phyloP scores from a whole-genome alignment of 106 monocot species.

The Hemerocallis citrina region DNA sequence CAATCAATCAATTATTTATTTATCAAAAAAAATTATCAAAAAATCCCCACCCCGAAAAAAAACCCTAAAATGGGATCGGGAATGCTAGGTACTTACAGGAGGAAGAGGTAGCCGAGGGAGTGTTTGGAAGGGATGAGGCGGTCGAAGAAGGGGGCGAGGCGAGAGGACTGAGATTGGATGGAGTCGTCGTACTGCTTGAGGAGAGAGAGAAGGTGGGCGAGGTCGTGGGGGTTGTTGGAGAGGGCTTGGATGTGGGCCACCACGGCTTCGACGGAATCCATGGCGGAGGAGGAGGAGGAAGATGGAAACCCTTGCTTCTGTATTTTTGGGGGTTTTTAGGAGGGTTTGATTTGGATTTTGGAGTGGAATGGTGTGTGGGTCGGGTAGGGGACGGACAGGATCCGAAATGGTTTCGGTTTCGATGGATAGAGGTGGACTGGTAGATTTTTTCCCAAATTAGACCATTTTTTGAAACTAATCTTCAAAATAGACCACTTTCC shows the following conservation, averaged over 20 bases:
- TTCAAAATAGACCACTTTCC: too few species aligned
- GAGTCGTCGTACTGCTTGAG: constrained; percentile 74
- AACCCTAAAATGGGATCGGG: neutral
- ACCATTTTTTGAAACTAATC: too few species aligned
- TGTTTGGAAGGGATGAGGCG: constrained; percentile 57
- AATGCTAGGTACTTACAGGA: constrained; percentile 43
- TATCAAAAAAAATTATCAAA: too few species aligned
- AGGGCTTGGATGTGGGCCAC: constrained; percentile 73
- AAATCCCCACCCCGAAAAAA: neutral
- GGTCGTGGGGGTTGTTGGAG: constrained; percentile 46
- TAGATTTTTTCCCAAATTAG: too few species aligned
- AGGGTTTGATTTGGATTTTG: too few species aligned
- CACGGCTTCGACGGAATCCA: constrained; percentile 73
- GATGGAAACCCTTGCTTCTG: neutral
- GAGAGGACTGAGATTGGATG: constrained; percentile 41
- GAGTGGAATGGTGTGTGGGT: too few species aligned
- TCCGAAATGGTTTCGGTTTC: too few species aligned
- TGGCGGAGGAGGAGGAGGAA: constrained; percentile 3
- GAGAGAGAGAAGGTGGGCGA: constrained; percentile 62
- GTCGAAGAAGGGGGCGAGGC: constrained; percentile 33
- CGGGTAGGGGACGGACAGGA: too few species aligned
- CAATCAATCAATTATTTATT: neutral
- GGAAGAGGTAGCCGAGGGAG: constrained; percentile 81
- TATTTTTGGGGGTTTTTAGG: too few species aligned
- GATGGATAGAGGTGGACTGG: too few species aligned